Evolutionary conservation across 1,284 basidiomycete species (phyloP).

Genomic region (Schizophyllum commune): DNA sequence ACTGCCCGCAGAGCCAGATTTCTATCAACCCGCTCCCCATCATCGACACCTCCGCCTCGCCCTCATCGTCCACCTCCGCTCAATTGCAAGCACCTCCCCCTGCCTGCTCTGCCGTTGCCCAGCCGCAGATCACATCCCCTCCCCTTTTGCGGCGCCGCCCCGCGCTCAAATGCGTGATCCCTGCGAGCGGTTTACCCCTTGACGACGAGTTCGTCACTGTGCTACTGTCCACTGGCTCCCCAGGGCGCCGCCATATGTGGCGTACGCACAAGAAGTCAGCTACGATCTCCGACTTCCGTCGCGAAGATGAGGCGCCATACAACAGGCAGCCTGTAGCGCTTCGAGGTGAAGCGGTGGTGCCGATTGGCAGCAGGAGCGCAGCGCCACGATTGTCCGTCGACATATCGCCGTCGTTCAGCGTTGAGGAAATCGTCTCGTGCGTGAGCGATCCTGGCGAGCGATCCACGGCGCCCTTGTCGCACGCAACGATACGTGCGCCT

Average conservation of each 20-base stretch:
- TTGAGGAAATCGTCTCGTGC: background rate
- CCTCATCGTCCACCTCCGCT: background rate
- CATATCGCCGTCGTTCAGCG: background rate
- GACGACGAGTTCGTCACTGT: background rate
- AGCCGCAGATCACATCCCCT: background rate
- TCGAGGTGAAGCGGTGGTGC: no score
- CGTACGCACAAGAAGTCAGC: background rate
- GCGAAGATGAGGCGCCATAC: no score
- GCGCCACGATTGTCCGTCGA: background rate
- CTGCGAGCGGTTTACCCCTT: background rate
- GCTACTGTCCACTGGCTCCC: background rate
- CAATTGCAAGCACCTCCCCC: no score
- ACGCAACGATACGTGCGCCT: background rate
- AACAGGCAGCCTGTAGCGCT: no score
- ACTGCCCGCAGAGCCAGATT: slow-evolving; percentile 28
- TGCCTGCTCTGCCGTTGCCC: no score
- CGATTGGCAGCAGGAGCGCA: no score
- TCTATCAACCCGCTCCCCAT: slow-evolving; percentile 35
- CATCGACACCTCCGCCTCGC: slow-evolving; percentile 21
- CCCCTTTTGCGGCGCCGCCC: background rate
- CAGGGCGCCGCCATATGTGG: background rate
- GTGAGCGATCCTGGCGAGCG: background rate
- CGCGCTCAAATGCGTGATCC: background rate
- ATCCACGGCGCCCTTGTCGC: background rate
- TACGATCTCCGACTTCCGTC: background rate